A percentile compares a stretch with the other conserved stretches of the same genome.
These are phyloP conservation scores for Torulaspora franciscae DNA, from an alignment of 805 yeast genomes.

Conservation along the genomic window DNA sequence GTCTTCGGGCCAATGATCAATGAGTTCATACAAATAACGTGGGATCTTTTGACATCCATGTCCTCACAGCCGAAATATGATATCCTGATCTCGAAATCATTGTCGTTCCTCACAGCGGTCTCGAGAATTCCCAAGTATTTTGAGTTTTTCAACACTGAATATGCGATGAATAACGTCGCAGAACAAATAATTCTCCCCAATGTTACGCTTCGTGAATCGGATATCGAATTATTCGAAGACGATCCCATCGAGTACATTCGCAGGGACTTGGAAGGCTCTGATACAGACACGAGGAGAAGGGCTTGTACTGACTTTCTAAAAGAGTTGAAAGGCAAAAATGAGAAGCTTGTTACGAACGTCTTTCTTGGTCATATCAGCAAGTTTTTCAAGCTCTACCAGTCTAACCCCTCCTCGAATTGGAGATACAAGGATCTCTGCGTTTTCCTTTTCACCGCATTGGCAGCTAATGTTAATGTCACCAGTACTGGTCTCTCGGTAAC, in stretches of 20 bases:
- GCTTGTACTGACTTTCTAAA: slow-evolving; percentile 89
- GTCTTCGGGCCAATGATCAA: slow-evolving; percentile 76
- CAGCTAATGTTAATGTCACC: slow-evolving; percentile 87
- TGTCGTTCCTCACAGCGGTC: slow-evolving; percentile 77
- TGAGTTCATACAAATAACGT: slow-evolving; percentile 72
- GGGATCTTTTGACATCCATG: slow-evolving; percentile 65
- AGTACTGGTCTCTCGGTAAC: slow-evolving; percentile 83
- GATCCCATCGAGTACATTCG: slow-evolving; percentile 93
- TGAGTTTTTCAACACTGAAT: slow-evolving; percentile 57
- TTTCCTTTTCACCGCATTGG: slow-evolving; percentile 80
- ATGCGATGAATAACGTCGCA: slow-evolving; percentile 66
- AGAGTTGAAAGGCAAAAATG: slow-evolving; percentile 76
- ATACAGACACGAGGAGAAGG: slow-evolving; percentile 85
- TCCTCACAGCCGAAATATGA: slow-evolving; percentile 77
- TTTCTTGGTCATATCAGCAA: slow-evolving; percentile 67
- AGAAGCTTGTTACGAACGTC: slow-evolving; percentile 64
- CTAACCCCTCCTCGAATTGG: slow-evolving; percentile 58
- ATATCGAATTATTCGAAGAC: slow-evolving; percentile 91
- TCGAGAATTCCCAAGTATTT: slow-evolving; percentile 64
- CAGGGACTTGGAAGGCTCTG: slow-evolving; percentile 92
- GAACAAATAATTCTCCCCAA: slow-evolving; percentile 86
- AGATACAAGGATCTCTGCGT: slow-evolving; percentile 80
- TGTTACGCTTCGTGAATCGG: slow-evolving; percentile 76
- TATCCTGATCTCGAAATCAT: slow-evolving; percentile 71
- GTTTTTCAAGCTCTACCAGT: slow-evolving; percentile 51